Evolutionary conservation across 1,284 basidiomycete species (phyloP).

Genomic region (Abortiporus biennis): DNA sequence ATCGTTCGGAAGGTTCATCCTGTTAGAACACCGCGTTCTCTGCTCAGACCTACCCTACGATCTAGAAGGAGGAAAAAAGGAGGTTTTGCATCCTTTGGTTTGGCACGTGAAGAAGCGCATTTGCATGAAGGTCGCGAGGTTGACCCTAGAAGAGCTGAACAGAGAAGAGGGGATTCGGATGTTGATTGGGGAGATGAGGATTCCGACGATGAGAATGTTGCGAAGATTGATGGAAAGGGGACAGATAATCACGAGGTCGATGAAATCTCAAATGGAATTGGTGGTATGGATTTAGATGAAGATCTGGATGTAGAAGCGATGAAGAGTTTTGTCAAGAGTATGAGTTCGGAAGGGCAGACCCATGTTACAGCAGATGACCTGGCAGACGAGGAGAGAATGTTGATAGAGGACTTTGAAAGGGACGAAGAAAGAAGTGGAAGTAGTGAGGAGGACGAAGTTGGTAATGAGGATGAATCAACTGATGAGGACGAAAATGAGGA

Average conservation of each 20-base stretch:
- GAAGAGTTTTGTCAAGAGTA: constrained; percentile 47
- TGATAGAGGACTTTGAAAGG: constrained; percentile 45
- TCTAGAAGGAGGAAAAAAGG: constrained; percentile 15
- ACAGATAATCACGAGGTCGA: constrained; percentile 24
- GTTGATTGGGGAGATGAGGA: constrained; percentile 68
- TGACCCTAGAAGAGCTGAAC: constrained; percentile 41
- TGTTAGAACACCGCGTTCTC: constrained; percentile 17
- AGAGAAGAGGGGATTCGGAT: constrained; percentile 62
- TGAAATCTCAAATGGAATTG: constrained; percentile 30
- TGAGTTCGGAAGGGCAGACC: constrained; percentile 38
- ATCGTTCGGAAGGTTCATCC: constrained; percentile 17
- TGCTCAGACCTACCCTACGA: constrained; percentile 18
- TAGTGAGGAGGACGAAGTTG: constrained; percentile 17
- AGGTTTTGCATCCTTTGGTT: constrained; percentile 46
- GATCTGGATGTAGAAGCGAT: constrained; percentile 43
- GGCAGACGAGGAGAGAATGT: constrained; percentile 45
- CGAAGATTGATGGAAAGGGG: constrained; percentile 11
- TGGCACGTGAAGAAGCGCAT: constrained; percentile 49
- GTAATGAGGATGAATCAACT: constrained; percentile 12
- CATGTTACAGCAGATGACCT: constrained; percentile 66
- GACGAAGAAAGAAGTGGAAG: constrained; percentile 16
- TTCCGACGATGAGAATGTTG: constrained; percentile 26
- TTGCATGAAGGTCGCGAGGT: constrained; percentile 27
- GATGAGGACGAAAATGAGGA: constrained; percentile 22
- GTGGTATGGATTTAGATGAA: constrained; percentile 55